These are phyloP conservation scores for Tolypocladium inflatum DNA, from an alignment of 2,329 filamentous ascomycete genomes.

Conservation along the genomic window DNA sequence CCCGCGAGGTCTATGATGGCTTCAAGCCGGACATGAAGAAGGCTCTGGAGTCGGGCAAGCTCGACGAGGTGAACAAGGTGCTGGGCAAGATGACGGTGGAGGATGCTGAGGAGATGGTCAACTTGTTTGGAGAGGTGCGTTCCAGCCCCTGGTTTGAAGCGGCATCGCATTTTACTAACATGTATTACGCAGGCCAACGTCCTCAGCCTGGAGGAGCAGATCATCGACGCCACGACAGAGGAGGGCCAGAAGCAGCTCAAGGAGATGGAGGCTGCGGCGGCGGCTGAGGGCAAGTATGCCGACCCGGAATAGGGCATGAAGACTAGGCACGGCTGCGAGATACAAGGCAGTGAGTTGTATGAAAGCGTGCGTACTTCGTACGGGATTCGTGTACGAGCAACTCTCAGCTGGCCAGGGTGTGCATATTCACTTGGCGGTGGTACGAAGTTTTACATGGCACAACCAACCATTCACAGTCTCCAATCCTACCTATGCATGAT, in stretches of 20 bases:
- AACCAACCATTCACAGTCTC: background rate
- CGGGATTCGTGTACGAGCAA: background rate
- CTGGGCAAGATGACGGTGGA: constrained; percentile 81
- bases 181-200: constrained; percentile 55
- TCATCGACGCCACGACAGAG: constrained; percentile 90
- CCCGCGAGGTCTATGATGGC: constrained; percentile 68
- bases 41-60: constrained; percentile 76
- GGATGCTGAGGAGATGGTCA: constrained; percentile 78
- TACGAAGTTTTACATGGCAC: background rate
- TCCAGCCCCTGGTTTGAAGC: background rate
- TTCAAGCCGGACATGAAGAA: constrained; percentile 75
- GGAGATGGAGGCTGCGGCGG: constrained; percentile 55
- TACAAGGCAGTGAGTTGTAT: background rate
- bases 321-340: background rate
- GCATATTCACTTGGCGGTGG: no score
- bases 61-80: constrained; percentile 54
- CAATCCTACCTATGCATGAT: background rate
- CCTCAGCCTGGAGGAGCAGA: constrained; percentile 81
- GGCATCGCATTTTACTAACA: background rate
- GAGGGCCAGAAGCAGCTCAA: constrained; percentile 71
- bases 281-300: constrained; percentile 14
- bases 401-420: background rate
- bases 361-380: no score
- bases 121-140: constrained; percentile 61
- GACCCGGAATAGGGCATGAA: constrained; percentile 27